A percentile compares a stretch with the other conserved stretches of the same genome.
phyloP scores from a whole-genome alignment of 2,329 filamentous ascomycete genomes.

The Xylaria polymorpha region DNA sequence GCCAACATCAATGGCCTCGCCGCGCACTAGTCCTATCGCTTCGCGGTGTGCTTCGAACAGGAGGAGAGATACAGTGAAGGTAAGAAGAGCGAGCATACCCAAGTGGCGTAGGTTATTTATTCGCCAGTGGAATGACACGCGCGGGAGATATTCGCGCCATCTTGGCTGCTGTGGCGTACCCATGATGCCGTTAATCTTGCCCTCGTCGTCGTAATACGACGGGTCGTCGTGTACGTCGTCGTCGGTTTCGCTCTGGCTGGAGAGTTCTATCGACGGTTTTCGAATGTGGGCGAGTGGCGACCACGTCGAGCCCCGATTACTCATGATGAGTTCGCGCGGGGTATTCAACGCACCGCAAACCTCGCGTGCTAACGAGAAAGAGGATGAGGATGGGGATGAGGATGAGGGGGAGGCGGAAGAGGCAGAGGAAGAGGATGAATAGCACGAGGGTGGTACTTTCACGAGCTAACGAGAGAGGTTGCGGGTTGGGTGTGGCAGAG shows the following conservation, averaged over 20 bases:
- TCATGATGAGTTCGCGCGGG: background rate
- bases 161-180: slow-evolving; percentile 18
- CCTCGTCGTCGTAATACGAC: slow-evolving; percentile 11
- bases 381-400: background rate
- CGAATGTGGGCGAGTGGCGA: background rate
- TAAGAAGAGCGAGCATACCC: slow-evolving; percentile 35
- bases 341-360: background rate
- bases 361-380: background rate
- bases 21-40: slow-evolving; percentile 34
- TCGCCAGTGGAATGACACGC: slow-evolving; percentile 33
- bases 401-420: background rate
- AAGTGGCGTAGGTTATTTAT: slow-evolving; percentile 40
- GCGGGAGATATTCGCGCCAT: slow-evolving; percentile 39
- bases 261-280: background rate
- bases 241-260: slow-evolving; percentile 1
- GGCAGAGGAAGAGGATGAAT: background rate
- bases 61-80: slow-evolving; percentile 37
- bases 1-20: slow-evolving; percentile 6
- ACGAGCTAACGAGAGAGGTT: background rate
- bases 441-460: background rate
- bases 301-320: background rate
- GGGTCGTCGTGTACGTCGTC: slow-evolving; percentile 21
- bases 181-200: slow-evolving; percentile 20
- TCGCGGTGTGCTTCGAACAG: slow-evolving; percentile 43
- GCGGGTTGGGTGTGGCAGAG: background rate